A percentile compares a stretch with the other conserved stretches of the same genome.
phyloP scores from a whole-genome alignment of 257 asterid species.

The Solanum paucissectum region DNA sequence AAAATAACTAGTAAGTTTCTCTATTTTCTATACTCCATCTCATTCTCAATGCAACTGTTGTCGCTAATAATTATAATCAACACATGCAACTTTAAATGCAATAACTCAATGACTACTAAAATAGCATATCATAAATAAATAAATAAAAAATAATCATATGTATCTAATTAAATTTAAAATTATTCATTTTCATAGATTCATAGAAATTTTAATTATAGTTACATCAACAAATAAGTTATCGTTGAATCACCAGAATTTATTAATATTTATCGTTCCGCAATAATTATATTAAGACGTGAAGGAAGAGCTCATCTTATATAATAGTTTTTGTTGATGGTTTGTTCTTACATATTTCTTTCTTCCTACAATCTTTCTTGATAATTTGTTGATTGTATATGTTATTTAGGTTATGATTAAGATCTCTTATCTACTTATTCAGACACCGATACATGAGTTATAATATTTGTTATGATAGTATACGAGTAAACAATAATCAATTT shows the following conservation, averaged over 20 bases:
- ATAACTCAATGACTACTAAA: too few species aligned
- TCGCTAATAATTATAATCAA: too few species aligned
- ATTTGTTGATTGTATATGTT: background rate
- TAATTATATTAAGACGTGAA: background rate
- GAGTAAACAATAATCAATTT: background rate
- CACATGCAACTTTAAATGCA: too few species aligned
- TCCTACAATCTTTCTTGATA: background rate
- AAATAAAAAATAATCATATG: too few species aligned
- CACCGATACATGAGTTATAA: background rate
- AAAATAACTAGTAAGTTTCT: too few species aligned
- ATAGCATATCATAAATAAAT: too few species aligned
- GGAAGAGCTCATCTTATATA: background rate
- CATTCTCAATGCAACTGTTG: background rate
- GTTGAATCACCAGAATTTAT: background rate
- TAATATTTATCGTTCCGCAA: background rate
- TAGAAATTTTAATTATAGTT: too few species aligned
- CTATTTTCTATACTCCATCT: too few species aligned
- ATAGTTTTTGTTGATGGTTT: background rate
- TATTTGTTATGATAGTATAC: background rate
- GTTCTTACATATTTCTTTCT: background rate
- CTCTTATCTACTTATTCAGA: background rate
- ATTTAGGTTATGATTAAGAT: background rate
- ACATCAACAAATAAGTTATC: background rate
- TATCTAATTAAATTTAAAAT: too few species aligned
- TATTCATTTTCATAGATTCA: background rate